These are phyloP conservation scores for Gynandropsis gynandra DNA, from an alignment of 345 rosid species.

Conservation along the genomic window DNA sequence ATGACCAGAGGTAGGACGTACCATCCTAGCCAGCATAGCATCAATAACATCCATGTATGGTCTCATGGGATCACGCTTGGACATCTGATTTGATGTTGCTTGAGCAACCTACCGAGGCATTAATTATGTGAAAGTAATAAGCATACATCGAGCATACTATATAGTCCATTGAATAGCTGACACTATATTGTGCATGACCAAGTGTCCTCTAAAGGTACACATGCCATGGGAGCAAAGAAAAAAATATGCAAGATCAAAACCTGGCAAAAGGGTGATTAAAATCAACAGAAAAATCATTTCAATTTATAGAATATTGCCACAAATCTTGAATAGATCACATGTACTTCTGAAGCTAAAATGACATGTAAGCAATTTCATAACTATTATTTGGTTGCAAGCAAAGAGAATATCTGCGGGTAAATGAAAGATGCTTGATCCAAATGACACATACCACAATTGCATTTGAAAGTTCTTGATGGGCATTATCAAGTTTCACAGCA, in stretches of 20 bases:
- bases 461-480: constrained; percentile 95
- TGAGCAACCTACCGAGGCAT: constrained; percentile 79
- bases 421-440: not conserved
- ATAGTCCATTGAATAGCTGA: constrained; percentile 2
- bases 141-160: constrained; percentile 4
- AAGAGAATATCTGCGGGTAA: not conserved
- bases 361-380: not conserved
- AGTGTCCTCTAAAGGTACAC: not conserved
- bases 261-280: too few relatives aligned
- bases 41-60: constrained; percentile 96
- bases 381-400: constrained; percentile 3
- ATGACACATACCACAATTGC: constrained; percentile 77
- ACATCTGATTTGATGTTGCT: constrained; percentile 98
- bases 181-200: constrained; percentile 3
- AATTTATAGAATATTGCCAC: constrained; percentile 9
- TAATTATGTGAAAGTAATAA: constrained; percentile 1
- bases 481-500: constrained; percentile 95
- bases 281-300: constrained; percentile 2
- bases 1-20: constrained; percentile 24
- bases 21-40: constrained; percentile 80
- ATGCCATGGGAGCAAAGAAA: too few relatives aligned
- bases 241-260: too few relatives aligned
- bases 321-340: constrained; percentile 8
- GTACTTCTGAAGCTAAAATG: not conserved
- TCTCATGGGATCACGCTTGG: constrained; percentile 96